A percentile compares a stretch with the other conserved stretches of the same genome.
Conservation (phyloP, 805 yeast genomes). For the Monosporozyma aquatica region DNA sequence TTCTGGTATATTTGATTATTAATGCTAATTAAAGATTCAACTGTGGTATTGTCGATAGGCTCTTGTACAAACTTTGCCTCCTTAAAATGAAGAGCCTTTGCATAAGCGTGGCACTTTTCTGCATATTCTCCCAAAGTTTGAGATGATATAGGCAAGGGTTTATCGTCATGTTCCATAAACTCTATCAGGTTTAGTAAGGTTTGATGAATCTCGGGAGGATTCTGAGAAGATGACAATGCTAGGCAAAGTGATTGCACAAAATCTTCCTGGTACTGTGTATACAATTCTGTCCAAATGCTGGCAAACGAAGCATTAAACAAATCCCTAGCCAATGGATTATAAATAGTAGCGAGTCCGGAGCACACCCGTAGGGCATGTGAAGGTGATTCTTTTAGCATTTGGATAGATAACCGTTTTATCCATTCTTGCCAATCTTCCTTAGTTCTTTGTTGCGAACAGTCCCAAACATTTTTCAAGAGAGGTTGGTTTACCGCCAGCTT, state of each 20-base stretch:
- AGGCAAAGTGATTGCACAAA: constrained; percentile 73
- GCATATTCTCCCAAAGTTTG: constrained; percentile 85
- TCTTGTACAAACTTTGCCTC: constrained; percentile 91
- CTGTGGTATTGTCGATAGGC: constrained; percentile 72
- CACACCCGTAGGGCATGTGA: constrained; percentile 90
- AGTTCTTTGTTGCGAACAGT: constrained; percentile 77
- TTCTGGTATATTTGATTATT: constrained; percentile 90
- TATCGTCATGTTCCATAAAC: constrained; percentile 94
- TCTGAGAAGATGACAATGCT: constrained; percentile 79
- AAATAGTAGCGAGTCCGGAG: constrained; percentile 74
- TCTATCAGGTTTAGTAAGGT: constrained; percentile 81
- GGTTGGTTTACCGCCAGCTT: constrained; percentile 62
- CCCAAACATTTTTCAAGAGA: constrained; percentile 75
- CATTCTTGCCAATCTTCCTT: constrained; percentile 96
- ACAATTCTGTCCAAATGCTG: constrained; percentile 85
- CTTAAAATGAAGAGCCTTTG: constrained; percentile 89
- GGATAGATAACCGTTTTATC: constrained; percentile 76
- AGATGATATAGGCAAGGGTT: constrained; percentile 79
- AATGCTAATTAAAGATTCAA: constrained; percentile 82
- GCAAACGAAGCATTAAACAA: constrained; percentile 87
- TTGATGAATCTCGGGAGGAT: constrained; percentile 91
- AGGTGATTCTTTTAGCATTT: constrained; percentile 80
- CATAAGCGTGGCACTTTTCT: constrained; percentile 89
- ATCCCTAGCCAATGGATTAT: constrained; percentile 78
- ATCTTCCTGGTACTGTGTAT: constrained; percentile 83